These are phyloP conservation scores for Monotropa hypopitys DNA, from an alignment of 179 eudicot species.

Conservation along the genomic window DNA sequence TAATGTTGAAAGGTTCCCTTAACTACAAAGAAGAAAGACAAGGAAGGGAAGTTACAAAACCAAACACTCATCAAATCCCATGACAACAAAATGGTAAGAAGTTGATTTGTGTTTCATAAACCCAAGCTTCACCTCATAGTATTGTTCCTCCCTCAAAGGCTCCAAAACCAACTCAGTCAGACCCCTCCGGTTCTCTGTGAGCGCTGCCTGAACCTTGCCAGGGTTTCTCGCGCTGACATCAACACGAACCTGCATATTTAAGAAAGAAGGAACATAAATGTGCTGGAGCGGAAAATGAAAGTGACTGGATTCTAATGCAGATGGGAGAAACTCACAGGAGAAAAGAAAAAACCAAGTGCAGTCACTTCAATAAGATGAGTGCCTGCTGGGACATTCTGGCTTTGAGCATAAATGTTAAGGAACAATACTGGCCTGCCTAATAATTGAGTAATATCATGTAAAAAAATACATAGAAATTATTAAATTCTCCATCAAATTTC, in stretches of 20 bases:
- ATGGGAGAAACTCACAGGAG: constrained; percentile 53
- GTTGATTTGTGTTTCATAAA: neutral
- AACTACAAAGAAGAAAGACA: constrained; percentile 36
- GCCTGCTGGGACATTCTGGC: constrained; percentile 88
- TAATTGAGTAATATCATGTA: neutral
- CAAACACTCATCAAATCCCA: neutral
- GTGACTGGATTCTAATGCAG: no score
- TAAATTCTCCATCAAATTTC: neutral
- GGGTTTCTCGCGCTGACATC: constrained; percentile 97
- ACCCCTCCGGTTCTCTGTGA: constrained; percentile 85
- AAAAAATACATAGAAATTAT: no score
- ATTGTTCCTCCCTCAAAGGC: constrained; percentile 83
- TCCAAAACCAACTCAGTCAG: constrained; percentile 80
- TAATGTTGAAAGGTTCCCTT: constrained; percentile 76
- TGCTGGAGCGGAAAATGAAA: neutral
- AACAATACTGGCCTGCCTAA: neutral
- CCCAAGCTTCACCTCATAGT: constrained; percentile 55
- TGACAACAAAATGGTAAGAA: neutral
- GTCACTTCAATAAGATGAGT: constrained; percentile 95
- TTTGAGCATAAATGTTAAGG: constrained; percentile 46
- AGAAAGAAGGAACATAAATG: neutral
- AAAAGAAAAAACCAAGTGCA: constrained; percentile 78
- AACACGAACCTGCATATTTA: constrained; percentile 52
- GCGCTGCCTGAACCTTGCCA: constrained; percentile 95
- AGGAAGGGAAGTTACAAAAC: neutral